A percentile compares a stretch with the other conserved stretches of the same genome.
Evolutionary conservation across 202 grass and related monocot genomes (phyloP).

Genomic region (Saccharum hybrid): DNA sequence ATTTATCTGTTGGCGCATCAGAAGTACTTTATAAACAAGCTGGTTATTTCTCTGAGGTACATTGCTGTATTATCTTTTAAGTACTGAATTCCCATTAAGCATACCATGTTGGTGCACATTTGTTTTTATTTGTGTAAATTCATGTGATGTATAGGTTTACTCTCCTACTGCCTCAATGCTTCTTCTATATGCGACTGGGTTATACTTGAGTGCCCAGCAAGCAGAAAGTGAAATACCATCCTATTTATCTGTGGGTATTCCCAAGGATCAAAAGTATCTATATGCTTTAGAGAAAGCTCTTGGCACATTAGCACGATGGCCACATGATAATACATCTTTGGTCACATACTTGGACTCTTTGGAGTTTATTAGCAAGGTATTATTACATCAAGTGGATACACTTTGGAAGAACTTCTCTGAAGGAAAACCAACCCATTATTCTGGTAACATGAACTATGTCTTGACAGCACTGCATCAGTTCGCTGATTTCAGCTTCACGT

Average conservation of each 20-base stretch:
- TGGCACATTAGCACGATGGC: constrained; percentile 40
- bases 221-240: constrained; percentile 42
- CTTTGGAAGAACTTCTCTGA: constrained; percentile 60
- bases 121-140: constrained; percentile 36
- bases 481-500: constrained; percentile 50
- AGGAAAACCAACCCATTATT: constrained; percentile 41
- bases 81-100: constrained; percentile 7
- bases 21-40: constrained; percentile 57
- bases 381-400: constrained; percentile 52
- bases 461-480: constrained; percentile 59
- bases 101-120: constrained; percentile 21
- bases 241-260: constrained; percentile 40
- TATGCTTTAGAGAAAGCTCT: constrained; percentile 52
- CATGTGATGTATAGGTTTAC: constrained; percentile 55
- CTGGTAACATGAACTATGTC: constrained; percentile 46
- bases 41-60: constrained; percentile 68
- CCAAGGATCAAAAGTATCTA: constrained; percentile 45
- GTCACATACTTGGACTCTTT: constrained; percentile 74
- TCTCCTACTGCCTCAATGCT: constrained; percentile 58
- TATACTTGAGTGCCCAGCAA: constrained; percentile 52
- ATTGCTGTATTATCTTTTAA: constrained; percentile 39
- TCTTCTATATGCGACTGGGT: constrained; percentile 66
- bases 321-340: constrained; percentile 50
- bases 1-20: constrained; percentile 42
- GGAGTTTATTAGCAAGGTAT: constrained; percentile 69